Base-by-base conservation (phyloP, 495 filamentous ascomycete genomes). In the Aspergillus sclerotioniger region DNA sequence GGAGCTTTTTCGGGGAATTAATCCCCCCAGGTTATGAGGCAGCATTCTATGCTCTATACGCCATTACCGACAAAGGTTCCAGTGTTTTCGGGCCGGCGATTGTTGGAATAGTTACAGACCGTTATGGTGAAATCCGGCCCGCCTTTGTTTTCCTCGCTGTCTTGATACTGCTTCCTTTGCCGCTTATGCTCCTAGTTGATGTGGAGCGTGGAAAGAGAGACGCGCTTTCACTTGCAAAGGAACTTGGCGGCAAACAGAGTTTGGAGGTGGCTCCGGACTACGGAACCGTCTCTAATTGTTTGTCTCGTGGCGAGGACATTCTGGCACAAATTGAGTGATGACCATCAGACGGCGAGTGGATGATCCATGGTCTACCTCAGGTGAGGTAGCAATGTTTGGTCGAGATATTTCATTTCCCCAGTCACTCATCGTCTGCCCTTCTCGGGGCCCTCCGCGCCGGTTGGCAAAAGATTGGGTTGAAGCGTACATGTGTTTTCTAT, bases 41-140 rank as follows among this genome's bases (percentile, higher is more conserved):
- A 2, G 91, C 94, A 0, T 98, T 98, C 68, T 98, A 93, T 70
- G 92, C 94, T 0, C 82, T 98, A 2, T 98, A 96, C 63, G 93
- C 94, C 6, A 96, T 98, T 59, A 98, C 94, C 13, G 94, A 98
- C 66, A 98, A 98, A 72, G 94, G 94, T 19, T 94, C 89, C 7
- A 94, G 90, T 66, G 78, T 98, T 16, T 96, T 98, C 68, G 94
- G 94, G 0, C 94, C 94, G 5, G 87, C 90, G 3, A 93, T 98
- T 66, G 95, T 98, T 1, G 94, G 94, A 3, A 83, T 85, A 0
- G 92, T 98, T 56, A 96, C 94, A 13, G 92, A 97, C 65, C 84
- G 80, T 15, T 90, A 90, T 54, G 94, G 94, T 1, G 87, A 92
- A 61, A 98, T 98, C 57, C 78, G 94, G 61, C 91, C 91, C 31